These are phyloP conservation scores for Bruguiera hainesii DNA, from an alignment of 441 rosid genomes.

Conservation along the genomic window DNA sequence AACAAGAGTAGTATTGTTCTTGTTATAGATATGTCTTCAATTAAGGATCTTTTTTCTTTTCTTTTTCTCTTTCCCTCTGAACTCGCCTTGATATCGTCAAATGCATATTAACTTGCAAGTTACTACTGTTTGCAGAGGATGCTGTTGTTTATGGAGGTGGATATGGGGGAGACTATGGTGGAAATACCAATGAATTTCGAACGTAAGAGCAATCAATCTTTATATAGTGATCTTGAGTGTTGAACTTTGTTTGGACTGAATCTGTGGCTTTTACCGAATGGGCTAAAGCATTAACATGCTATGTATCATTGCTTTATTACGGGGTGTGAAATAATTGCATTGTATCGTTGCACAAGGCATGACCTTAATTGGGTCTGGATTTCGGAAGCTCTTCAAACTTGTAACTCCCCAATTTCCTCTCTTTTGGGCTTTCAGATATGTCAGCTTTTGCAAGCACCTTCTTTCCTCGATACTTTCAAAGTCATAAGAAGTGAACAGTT, in stretches of 20 bases:
- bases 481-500: too few species aligned
- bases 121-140: constrained; percentile 47
- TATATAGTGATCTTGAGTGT: not conserved
- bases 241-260: not conserved
- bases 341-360: not conserved
- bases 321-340: too few species aligned
- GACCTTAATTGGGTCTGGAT: not conserved
- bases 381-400: not conserved
- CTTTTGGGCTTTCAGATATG: not conserved
- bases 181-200: constrained; percentile 34
- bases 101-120: too few species aligned
- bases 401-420: not conserved
- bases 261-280: not conserved
- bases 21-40: too few species aligned
- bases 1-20: too few species aligned
- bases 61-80: too few species aligned
- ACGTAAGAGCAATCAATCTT: constrained; percentile 32
- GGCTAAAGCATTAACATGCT: not conserved
- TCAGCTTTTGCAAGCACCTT: not conserved
- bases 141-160: constrained; percentile 54
- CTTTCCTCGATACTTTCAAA: too few species aligned
- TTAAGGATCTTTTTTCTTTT: too few species aligned
- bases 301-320: not conserved
- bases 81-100: too few species aligned
- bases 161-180: constrained; percentile 47